Evolutionary conservation across 2,329 filamentous ascomycete genomes (phyloP), one percentile per base, ranked within the genome.

Genomic region (Cadophora malorum): DNA sequence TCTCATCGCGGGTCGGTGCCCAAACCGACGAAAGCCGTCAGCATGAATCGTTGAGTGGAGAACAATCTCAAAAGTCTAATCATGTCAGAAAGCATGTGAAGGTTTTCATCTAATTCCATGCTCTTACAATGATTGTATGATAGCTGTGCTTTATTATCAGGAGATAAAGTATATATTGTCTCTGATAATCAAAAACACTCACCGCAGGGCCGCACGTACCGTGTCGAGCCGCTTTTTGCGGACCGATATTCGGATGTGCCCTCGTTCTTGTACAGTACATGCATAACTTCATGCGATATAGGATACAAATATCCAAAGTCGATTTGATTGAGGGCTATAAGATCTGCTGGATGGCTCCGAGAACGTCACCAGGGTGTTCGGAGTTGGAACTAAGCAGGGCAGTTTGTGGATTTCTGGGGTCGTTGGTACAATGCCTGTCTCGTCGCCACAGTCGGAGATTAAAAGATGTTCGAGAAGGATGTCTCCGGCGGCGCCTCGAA

Each of bases 271-370:
- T 56, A 63, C 38, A 61, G 6, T 28, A 41, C 47, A 52, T 65
- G 66, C 62, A 68, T 68, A 63, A 65, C 21, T 56, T 68, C 63
- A 68, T 68, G 66, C 66, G 21, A n/a, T 68, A 63, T 58, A 63
- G 66, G 49, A n/a, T 59, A 56, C 28, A 63, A 14, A 5, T 16
- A 49, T 35, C 16, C 31, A 45, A 35, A 35, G 16, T 23, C 10
- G n/a, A 31, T 21, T 52, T n/a, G 23, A n/a, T 38, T 25, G 45
- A 19, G 55, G 47, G 9, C 10, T 56, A 49, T 58, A 63, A 58
- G 59, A 67, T 67, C 65, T 38, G 50, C 66, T 56, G 31, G 38
- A 63, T 52, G 55, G 33, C 31, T 62, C 35, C 58, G 58, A 65
- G 58, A 65, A 45, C 23, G 28, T 53, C 56, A 63, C 49, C 45